These are phyloP conservation scores for sorghum (Sorghum bicolor) DNA, from an alignment of 176 grass and related monocot genomes.

Conservation along the genomic window Sorghum_bicolor_NCBIv3 NC_012873.2:52474501-52475000, in stretches of 20 bases:
- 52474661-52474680: too few relatives aligned
- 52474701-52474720: too few relatives aligned
- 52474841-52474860: background rate
- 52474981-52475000: background rate
- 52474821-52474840: too few relatives aligned
- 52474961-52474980: background rate
- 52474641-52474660: background rate
- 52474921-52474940: background rate
- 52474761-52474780: too few relatives aligned
- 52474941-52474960: background rate
- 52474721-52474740: too few relatives aligned
- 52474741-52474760: too few relatives aligned
- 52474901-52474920: background rate
- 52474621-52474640: background rate
- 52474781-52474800: too few relatives aligned
- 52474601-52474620: too few relatives aligned
- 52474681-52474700: too few relatives aligned
- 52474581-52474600: background rate
- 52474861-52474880: background rate
- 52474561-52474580: background rate
- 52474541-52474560: background rate
- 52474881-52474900: background rate
- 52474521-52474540: slow-evolving; percentile 26
- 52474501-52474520: slow-evolving; percentile 9
- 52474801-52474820: too few relatives aligned